Percentiles rank a stretch among this genome's conserved stretches.
These are phyloP conservation scores for Sphaceloma murrayae DNA, from an alignment of 2,329 filamentous ascomycete genomes.

Conservation along the genomic window DNA sequence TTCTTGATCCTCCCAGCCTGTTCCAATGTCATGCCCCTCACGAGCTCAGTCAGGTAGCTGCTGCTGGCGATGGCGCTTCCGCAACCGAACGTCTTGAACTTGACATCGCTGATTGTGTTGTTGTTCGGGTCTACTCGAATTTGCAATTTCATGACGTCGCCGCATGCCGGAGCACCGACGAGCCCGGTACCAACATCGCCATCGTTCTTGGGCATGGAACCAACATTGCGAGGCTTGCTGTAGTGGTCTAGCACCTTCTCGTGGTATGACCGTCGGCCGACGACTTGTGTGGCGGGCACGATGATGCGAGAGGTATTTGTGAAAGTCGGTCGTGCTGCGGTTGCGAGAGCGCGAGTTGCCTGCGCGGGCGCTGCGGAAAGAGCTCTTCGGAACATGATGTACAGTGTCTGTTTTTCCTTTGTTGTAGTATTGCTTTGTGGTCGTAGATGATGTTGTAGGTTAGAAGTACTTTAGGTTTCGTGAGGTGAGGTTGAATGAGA, in stretches of 20 bases:
- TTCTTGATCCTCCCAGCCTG: slow-evolving; percentile 90
- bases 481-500: slow-evolving; percentile 4
- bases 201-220: slow-evolving; percentile 69
- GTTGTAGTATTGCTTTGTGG: background rate
- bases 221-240: slow-evolving; percentile 67
- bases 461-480: background rate
- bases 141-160: slow-evolving; percentile 90
- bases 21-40: slow-evolving; percentile 91
- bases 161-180: slow-evolving; percentile 80
- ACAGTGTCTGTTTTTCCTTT: slow-evolving; percentile 5
- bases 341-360: slow-evolving; percentile 42
- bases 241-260: slow-evolving; percentile 75
- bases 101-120: slow-evolving; percentile 85
- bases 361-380: slow-evolving; percentile 45
- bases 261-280: slow-evolving; percentile 47
- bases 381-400: slow-evolving; percentile 50
- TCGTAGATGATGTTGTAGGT: background rate
- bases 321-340: slow-evolving; percentile 38
- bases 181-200: slow-evolving; percentile 80
- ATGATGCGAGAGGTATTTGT: slow-evolving; percentile 37
- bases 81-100: slow-evolving; percentile 97
- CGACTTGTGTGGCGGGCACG: slow-evolving; percentile 32
- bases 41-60: slow-evolving; percentile 88
- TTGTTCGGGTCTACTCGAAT: slow-evolving; percentile 83
- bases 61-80: slow-evolving; percentile 90